Evolutionary conservation across 176 grass and related monocot species (phyloP).

Genomic region (Carex littledalei): DNA sequence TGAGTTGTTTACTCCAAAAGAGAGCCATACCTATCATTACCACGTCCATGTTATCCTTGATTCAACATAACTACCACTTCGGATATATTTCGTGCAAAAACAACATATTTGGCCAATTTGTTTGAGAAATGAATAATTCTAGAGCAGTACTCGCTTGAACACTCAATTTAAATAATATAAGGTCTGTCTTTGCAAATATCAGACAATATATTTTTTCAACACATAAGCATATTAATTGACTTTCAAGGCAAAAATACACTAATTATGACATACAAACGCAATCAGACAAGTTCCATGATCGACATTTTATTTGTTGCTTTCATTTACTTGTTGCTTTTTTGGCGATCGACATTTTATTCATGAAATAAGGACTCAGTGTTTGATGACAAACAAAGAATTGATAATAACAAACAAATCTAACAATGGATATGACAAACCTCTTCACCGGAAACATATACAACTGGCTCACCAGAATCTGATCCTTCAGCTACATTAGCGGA

Average conservation of each 20-base stretch:
- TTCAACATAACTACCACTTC: neutral
- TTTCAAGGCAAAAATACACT: neutral
- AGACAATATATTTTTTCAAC: neutral
- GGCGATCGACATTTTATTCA: neutral
- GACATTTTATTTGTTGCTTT: neutral
- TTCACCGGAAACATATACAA: slow-evolving; percentile 92
- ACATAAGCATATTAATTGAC: neutral
- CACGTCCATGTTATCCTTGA: neutral
- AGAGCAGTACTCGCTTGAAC: neutral
- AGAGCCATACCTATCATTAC: neutral
- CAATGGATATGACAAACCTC: slow-evolving; percentile 52
- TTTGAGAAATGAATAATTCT: neutral
- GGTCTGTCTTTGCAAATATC: neutral
- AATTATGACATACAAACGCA: neutral
- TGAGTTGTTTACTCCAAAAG: neutral
- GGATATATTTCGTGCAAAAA: neutral
- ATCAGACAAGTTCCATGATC: neutral
- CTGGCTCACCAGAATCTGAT: slow-evolving; percentile 24
- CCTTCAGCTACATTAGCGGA: slow-evolving; percentile 58
- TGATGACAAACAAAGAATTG: neutral
- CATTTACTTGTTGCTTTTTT: neutral
- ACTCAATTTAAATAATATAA: neutral
- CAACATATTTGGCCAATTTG: neutral
- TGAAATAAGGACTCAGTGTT: neutral
- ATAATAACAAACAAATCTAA: neutral